Evolutionary conservation across 2,329 filamentous ascomycete species (phyloP).

Genomic region (Microdochium paspali): DNA sequence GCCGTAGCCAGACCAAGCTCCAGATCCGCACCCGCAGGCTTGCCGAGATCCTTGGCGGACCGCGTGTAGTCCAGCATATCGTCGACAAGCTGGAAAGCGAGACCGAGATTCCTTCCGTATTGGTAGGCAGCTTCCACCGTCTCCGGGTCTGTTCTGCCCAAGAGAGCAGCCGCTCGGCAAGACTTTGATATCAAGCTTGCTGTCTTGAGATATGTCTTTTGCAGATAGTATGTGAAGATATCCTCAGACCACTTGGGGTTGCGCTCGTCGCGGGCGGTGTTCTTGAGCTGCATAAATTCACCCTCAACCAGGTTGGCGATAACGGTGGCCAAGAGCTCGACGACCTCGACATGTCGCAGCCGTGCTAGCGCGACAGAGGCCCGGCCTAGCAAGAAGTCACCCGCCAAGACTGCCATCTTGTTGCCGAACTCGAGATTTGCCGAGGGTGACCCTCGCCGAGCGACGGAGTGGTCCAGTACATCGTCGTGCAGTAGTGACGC

Average conservation of each 20-base stretch:
- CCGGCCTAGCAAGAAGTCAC: conserved; percentile 89
- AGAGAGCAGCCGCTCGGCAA: conserved; percentile 78
- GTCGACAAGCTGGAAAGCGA: conserved; percentile 96
- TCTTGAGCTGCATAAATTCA: conserved; percentile 99
- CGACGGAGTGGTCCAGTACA: conserved; percentile 87
- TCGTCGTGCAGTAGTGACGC: conserved; percentile 96
- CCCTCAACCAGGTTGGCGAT: conserved; percentile 97
- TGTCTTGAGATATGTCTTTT: conserved; percentile 97
- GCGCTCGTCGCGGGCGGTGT: conserved; percentile 80
- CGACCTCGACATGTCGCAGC: conserved; percentile 85
- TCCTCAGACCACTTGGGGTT: conserved; percentile 82
- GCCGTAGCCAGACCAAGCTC: conserved; percentile 91
- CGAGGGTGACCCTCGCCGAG: conserved; percentile 73
- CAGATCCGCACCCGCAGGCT: conserved; percentile 88
- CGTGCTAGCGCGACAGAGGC: conserved; percentile 90
- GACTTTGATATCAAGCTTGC: conserved; percentile 94
- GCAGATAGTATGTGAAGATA: conserved; percentile 83
- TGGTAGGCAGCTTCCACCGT: conserved; percentile 86
- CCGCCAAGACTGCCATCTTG: conserved; percentile 96
- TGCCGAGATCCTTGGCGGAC: conserved; percentile 75
- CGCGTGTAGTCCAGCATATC: conserved; percentile 97
- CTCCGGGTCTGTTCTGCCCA: conserved; percentile 66
- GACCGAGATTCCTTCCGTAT: conserved; percentile 86
- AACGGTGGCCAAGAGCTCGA: conserved; percentile 87
- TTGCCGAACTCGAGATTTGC: conserved; percentile 96